Conservation (phyloP, 169 alveolate species). For the Cryptosporidium andersoni region DNA sequence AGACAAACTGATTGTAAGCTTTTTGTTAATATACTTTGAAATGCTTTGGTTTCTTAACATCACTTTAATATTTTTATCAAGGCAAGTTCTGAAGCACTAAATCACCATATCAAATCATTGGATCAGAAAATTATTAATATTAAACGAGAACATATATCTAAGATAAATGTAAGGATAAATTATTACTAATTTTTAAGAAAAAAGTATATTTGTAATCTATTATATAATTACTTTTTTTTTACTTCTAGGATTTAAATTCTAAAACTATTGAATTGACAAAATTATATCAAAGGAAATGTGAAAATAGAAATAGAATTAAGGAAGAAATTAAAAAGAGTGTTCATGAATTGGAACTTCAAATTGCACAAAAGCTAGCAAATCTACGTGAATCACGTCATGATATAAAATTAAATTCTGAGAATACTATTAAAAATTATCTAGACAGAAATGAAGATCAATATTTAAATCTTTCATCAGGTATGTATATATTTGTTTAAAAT, state of each 20-base stretch:
- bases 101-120: slow-evolving; percentile 31
- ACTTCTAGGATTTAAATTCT: background rate
- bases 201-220: background rate
- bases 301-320: background rate
- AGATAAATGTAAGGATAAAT: slow-evolving; percentile 13
- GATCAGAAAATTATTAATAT: slow-evolving; percentile 1
- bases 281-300: slow-evolving; percentile 1
- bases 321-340: background rate
- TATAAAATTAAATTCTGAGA: slow-evolving; percentile 1
- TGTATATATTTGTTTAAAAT: too few species aligned
- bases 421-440: slow-evolving; percentile 21
- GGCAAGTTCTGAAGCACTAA: slow-evolving; percentile 30
- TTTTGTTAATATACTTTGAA: too few species aligned
- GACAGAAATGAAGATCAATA: slow-evolving; percentile 13
- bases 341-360: slow-evolving; percentile 11
- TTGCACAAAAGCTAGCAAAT: slow-evolving; percentile 10
- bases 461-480: slow-evolving; percentile 1
- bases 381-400: slow-evolving; percentile 16
- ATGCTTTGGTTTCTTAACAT: too few species aligned
- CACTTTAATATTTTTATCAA: background rate
- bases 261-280: slow-evolving; percentile 4
- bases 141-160: slow-evolving; percentile 9
- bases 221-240: background rate
- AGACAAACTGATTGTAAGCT: too few species aligned
- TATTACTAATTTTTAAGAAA: too few species aligned